Conservation (phyloP, 352 stramenopile genomes). For the Globisporangium sylvaticum region DNA sequence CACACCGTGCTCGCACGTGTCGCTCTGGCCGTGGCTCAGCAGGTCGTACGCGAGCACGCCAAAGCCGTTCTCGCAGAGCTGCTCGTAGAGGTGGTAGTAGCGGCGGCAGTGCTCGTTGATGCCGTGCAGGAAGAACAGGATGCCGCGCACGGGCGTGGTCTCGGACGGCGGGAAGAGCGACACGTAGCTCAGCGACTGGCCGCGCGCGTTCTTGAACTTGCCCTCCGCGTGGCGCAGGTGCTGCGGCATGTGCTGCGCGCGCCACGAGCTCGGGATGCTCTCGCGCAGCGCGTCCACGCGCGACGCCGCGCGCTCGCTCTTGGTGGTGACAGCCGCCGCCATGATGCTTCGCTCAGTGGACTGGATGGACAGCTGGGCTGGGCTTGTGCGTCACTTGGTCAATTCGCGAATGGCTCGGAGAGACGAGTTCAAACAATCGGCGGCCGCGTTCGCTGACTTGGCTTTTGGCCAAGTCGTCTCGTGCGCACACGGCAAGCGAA, state of each 20-base stretch:
- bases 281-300: constrained; percentile 10
- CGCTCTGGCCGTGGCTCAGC: constrained; percentile 42
- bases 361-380: background rate
- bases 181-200: constrained; percentile 37
- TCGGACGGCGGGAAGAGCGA: constrained; percentile 29
- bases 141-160: constrained; percentile 19
- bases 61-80: constrained; percentile 32
- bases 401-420: background rate
- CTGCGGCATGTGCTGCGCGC: constrained; percentile 30
- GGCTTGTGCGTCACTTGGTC: background rate
- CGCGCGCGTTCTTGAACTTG: constrained; percentile 34
- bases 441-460: background rate
- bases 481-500: background rate
- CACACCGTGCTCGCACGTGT: constrained; percentile 25
- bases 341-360: background rate
- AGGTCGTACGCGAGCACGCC: constrained; percentile 46
- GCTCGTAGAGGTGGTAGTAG: constrained; percentile 44
- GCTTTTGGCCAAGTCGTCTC: too few species aligned
- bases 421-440: background rate
- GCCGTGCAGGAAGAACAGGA: constrained; percentile 53
- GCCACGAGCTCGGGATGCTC: constrained; percentile 15
- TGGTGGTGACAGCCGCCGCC: background rate
- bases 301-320: background rate
- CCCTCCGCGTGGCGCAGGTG: constrained; percentile 34
- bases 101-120: constrained; percentile 41